A percentile compares a stretch with the other conserved stretches of the same genome.
phyloP scores from a whole-genome alignment of 2,329 filamentous ascomycete genomes.

The Colletotrichum aenigma region DNA sequence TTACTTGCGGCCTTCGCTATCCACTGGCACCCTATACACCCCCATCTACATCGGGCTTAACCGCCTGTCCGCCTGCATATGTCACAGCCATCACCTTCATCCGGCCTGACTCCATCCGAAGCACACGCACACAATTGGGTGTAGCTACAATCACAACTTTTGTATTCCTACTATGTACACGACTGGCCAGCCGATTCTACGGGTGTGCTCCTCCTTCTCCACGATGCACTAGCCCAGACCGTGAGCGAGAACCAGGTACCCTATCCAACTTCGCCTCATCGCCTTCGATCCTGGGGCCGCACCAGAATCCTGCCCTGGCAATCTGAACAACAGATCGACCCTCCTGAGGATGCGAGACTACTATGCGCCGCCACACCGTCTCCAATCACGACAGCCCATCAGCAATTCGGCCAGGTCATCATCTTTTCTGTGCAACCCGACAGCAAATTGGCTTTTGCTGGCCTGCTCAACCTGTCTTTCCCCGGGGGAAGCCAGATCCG shows the following conservation, averaged over 20 bases:
- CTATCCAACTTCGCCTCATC: not conserved
- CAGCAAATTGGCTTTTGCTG: not conserved
- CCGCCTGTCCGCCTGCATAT: not conserved
- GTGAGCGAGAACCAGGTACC: not conserved
- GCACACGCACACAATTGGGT: not conserved
- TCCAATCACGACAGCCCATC: not conserved
- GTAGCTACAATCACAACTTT: not conserved
- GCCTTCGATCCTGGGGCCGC: not conserved
- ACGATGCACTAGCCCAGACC: not conserved
- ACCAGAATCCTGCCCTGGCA: not conserved
- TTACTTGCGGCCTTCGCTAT: conserved; percentile 6
- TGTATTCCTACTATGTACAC: not conserved
- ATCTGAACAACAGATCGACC: not conserved
- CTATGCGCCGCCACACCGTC: not conserved
- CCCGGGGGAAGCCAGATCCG: not conserved
- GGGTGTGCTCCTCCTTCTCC: not conserved
- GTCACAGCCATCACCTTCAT: not conserved
- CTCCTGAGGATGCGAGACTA: not conserved
- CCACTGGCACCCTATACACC: not conserved
- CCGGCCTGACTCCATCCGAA: not conserved
- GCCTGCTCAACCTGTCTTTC: not conserved
- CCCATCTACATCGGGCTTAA: not conserved
- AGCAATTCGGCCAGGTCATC: not conserved
- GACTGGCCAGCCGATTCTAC: not conserved
- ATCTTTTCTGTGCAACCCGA: not conserved